Base-by-base conservation (phyloP, 2,329 filamentous ascomycete species). In the Pseudonectria foliicola region DNA sequence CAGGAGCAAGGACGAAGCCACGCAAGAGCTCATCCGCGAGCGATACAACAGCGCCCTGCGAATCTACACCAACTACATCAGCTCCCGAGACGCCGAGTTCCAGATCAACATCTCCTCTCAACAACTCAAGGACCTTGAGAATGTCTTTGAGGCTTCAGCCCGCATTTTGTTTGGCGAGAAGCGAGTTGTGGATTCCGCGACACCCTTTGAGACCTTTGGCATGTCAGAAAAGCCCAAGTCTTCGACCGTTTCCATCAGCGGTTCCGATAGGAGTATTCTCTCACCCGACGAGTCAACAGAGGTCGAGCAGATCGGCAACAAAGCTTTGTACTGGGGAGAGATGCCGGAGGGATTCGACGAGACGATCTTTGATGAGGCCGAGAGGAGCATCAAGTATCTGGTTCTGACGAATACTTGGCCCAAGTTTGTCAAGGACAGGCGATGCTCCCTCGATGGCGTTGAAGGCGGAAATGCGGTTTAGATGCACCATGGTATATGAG, bases 341-440 rank as follows among this genome's bases (percentile, higher is more conserved):
- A 66, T 75, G n/a, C 67, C 75, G 0, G 56, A 58, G 0, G 60
- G 45, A 0, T 83, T 83, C 38, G 62, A 67, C 33, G 59, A 64
- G 4, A 53, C 51, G 0, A 66, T 82, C 4, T 83, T 84, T 46
- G 75, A 82, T 46, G 67, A 63, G 13, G 73, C 78, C 0, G 71
- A 80, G 49, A 55, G 60, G 11, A 73, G 70, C 48, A 74, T 84
- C 60, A 82, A 80, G 56, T 80, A 82, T 40, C 66, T 82, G 7
- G 77, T 84, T 3, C 60, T 82, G 35, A 81, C 77, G 11, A 83
- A 83, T 53, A 84, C 80, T 1, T 84, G 80, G 80, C 72, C 73
- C 25, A 75, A 75, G 50, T 78, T 71, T 42, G 67, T 75, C 39
- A 62, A 57, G 38, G 66, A 69, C 33, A 47, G 57, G 31, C 47